Evolutionary conservation across 1,139 yeast genomes (phyloP).

Genomic region (Debaryomyces robertsiae): DNA sequence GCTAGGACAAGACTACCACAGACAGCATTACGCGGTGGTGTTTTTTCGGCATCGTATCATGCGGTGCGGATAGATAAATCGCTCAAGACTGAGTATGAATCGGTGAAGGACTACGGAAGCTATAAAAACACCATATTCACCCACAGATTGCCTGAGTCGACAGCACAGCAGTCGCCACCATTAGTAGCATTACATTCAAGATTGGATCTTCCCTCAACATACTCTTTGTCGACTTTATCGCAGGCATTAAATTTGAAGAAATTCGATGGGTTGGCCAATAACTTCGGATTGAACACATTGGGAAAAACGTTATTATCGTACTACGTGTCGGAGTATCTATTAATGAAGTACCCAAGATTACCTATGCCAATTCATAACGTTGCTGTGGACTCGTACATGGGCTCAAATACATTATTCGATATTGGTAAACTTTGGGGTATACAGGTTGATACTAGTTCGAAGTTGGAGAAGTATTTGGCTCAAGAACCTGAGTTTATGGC

Average conservation of each 20-base stretch:
- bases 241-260: conserved; percentile 63
- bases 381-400: conserved; percentile 73
- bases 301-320: conserved; percentile 79
- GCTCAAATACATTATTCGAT: conserved; percentile 60
- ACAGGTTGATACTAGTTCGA: conserved; percentile 66
- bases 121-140: conserved; percentile 47
- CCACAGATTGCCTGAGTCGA: conserved; percentile 51
- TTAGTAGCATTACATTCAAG: conserved; percentile 82
- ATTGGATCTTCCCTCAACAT: conserved; percentile 58
- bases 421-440: conserved; percentile 88
- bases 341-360: conserved; percentile 82
- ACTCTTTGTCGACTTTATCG: conserved; percentile 69
- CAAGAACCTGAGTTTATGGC: conserved; percentile 67
- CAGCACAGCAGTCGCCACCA: conserved; percentile 64
- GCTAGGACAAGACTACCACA: conserved; percentile 13
- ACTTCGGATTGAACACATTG: conserved; percentile 75
- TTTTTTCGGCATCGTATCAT: conserved; percentile 21
- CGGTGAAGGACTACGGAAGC: conserved; percentile 42
- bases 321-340: conserved; percentile 72
- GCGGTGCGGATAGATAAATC: conserved; percentile 26
- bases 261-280: conserved; percentile 61
- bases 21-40: conserved; percentile 12
- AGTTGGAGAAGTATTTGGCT: conserved; percentile 67
- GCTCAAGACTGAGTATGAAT: conserved; percentile 34
- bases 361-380: conserved; percentile 77